Evolutionary conservation across 2,329 filamentous ascomycete species (phyloP).

Genomic region (Paraconiothyrium brasiliense): DNA sequence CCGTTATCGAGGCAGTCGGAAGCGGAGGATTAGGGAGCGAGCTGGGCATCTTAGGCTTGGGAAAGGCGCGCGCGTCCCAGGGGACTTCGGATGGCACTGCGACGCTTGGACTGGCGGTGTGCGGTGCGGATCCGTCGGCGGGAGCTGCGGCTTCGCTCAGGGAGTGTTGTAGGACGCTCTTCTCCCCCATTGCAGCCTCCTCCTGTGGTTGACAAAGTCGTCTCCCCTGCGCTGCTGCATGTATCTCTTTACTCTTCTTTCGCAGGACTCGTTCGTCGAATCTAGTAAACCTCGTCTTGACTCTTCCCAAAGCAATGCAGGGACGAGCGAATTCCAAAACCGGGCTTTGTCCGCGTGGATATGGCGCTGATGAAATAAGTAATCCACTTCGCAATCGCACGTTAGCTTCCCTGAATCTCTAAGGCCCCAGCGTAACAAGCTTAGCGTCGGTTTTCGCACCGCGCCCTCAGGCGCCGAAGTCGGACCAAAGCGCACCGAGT

Average conservation of each 20-base stretch:
- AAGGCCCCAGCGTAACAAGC: not conserved
- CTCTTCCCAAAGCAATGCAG: too few species aligned
- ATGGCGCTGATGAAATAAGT: not conserved
- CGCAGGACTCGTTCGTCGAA: not conserved
- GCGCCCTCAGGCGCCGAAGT: conserved; percentile 8
- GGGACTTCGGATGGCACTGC: conserved; percentile 4
- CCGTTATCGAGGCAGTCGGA: conserved; percentile 16
- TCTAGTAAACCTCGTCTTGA: not conserved
- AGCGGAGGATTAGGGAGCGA: not conserved
- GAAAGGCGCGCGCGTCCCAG: conserved; percentile 14
- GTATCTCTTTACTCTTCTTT: conserved; percentile 22
- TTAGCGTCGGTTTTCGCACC: conserved; percentile 9
- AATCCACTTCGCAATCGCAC: not conserved
- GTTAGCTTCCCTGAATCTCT: not conserved
- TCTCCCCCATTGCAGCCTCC: conserved; percentile 45
- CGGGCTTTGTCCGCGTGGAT: not conserved
- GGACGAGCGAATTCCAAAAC: not conserved
- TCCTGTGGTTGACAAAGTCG: conserved; percentile 37
- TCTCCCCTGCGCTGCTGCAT: conserved; percentile 43
- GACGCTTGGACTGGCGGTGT: conserved; percentile 15
- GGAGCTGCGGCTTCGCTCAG: conserved; percentile 16
- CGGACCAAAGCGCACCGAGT: conserved; percentile 14
- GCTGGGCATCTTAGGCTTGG: conserved; percentile 14
- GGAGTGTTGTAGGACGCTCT: conserved; percentile 6
- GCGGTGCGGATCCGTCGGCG: conserved; percentile 7